Percentiles rank a stretch among this genome's conserved stretches.
Evolutionary conservation across 1,284 basidiomycete species (phyloP).

Genomic region (Golubevia pallescens): DNA sequence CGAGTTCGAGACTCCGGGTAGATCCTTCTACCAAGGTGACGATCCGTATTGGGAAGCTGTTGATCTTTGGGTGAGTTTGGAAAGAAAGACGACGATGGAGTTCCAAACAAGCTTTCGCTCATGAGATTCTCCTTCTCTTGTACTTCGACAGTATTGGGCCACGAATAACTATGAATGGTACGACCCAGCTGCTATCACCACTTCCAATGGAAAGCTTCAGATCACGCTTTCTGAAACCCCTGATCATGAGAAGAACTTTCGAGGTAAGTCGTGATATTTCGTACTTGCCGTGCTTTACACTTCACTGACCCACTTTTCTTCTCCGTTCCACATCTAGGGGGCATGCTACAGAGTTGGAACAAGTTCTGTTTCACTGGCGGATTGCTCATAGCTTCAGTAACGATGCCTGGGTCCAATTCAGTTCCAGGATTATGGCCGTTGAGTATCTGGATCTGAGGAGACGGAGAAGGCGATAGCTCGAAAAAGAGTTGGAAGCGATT

Average conservation of each 20-base stretch:
- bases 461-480: too few species aligned
- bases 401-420: slow-evolving; percentile 37
- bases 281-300: neutral
- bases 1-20: slow-evolving; percentile 55
- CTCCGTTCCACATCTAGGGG: slow-evolving; percentile 18
- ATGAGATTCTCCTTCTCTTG: too few species aligned
- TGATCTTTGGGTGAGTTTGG: too few species aligned
- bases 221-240: slow-evolving; percentile 43
- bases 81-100: too few species aligned
- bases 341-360: slow-evolving; percentile 57
- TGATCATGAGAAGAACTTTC: slow-evolving; percentile 57
- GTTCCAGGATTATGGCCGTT: slow-evolving; percentile 40
- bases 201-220: slow-evolving; percentile 32
- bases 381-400: slow-evolving; percentile 33
- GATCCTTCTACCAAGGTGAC: slow-evolving; percentile 58
- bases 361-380: slow-evolving; percentile 62
- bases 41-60: slow-evolving; percentile 61
- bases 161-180: slow-evolving; percentile 44
- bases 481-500: too few species aligned
- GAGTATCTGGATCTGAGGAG: too few species aligned
- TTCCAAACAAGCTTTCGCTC: too few species aligned
- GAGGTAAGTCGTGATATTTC: slow-evolving; percentile 12
- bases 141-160: too few species aligned
- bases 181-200: slow-evolving; percentile 52
- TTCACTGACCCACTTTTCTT: too few species aligned